Base-by-base conservation (phyloP, 1,139 yeast genomes). In the Saccharomyces pastorianus region DNA sequence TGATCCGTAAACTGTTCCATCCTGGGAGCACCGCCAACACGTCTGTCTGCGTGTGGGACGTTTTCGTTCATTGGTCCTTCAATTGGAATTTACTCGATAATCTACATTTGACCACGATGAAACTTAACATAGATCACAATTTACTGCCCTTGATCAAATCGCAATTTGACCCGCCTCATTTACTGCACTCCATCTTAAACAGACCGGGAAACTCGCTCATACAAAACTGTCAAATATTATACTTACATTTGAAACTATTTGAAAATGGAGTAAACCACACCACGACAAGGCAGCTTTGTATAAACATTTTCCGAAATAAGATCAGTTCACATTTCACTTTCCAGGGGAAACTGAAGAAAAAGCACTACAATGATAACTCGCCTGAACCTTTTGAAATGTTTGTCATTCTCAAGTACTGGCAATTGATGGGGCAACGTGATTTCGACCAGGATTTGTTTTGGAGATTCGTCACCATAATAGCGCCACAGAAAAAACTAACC, bases 211-310 rank as follows among this genome's bases (percentile, higher is more conserved):
- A 31, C 34, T 31, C 34, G 34, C 34, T 31, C 34, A 14, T 29
- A 28, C 41, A 47, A 14, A 32, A 47, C 23, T 47, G 41, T 23
- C 31, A 47, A 47, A 13, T 47, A 4, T 47, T 47, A 29, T 47
- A 47, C 41, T 14, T 47, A 26, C 25, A 29, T 17, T 26, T 47
- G 2, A 47, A 47, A 29, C 25, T 47, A 7, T 17, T 29, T 47
- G 23, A 29, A n/a, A 17, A 17, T 14, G 41, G n/a, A 13, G 34
- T 31, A 31, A 31, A 31, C 1, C 5, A 2, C 34, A 13, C 34
- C 34, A 3, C 1, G 34, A 31, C 34, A 31, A 3, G 34, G 34
- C 34, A 31, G 34, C 0, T 31, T 31, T 31, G 34, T 31, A 31
- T 2, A 31, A 6, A 31, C 34, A 2, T 31, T 31, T 31, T 31